Conservation (phyloP, 257 asterid genomes). For the Solanum piurae region DNA sequence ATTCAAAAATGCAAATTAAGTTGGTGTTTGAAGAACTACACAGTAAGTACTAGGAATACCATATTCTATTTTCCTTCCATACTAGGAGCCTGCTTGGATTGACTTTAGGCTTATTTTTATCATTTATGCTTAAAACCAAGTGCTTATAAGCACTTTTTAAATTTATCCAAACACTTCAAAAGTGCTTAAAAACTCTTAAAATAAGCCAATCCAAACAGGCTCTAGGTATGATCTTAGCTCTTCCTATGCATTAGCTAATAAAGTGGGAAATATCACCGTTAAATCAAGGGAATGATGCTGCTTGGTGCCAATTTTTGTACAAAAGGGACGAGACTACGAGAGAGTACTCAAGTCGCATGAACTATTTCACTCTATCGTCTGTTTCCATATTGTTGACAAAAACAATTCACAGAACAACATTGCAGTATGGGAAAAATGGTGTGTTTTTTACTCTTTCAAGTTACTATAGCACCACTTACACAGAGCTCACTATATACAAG, state of each 20-base stretch:
- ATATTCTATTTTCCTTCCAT: background rate
- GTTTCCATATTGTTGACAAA: background rate
- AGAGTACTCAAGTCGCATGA: background rate
- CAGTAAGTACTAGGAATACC: background rate
- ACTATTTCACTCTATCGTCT: background rate
- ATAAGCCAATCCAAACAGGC: background rate
- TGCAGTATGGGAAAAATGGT: background rate
- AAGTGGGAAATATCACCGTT: background rate
- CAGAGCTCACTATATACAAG: background rate
- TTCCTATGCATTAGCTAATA: background rate
- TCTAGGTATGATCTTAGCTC: background rate
- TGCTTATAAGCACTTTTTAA: background rate
- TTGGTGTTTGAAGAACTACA: background rate
- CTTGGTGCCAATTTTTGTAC: background rate
- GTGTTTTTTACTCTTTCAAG: background rate
- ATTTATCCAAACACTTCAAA: background rate
- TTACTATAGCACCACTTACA: background rate
- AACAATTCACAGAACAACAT: background rate
- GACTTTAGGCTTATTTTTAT: background rate
- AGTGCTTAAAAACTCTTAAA: background rate
- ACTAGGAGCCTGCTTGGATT: background rate
- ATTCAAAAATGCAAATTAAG: background rate
- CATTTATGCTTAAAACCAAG: background rate
- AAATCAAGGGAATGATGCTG: background rate
- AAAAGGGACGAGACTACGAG: background rate